phyloP scores from a whole-genome alignment of 257 asterid genomes.

The Leptodermis oblonga region DNA sequence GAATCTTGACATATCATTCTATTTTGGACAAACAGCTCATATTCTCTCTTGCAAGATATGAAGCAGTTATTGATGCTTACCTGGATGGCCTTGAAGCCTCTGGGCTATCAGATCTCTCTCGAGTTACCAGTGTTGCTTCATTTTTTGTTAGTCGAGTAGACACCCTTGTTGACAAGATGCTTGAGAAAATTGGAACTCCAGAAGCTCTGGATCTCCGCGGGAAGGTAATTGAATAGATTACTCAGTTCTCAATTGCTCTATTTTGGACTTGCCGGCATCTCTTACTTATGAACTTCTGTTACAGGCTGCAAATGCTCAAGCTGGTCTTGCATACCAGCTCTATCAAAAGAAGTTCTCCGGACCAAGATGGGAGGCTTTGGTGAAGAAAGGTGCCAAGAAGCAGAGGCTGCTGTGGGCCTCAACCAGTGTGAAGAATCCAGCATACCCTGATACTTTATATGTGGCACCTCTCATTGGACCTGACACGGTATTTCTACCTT shows the following conservation, averaged over 20 bases:
- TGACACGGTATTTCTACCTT: conserved; percentile 66
- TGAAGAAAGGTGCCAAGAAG: conserved; percentile 98
- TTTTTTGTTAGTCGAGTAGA: conserved; percentile 98
- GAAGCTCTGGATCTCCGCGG: conserved; percentile 97
- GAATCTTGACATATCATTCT: conserved; percentile 22
- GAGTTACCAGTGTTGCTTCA: conserved; percentile 95
- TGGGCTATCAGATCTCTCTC: conserved; percentile 86
- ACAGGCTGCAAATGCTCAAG: conserved; percentile 99
- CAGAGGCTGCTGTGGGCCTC: conserved; percentile 99
- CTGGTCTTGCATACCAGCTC: conserved; percentile 84
- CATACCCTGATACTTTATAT: conserved; percentile 89
- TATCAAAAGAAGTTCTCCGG: conserved; percentile 98
- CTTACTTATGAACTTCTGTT: conserved; percentile 4
- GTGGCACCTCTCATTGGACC: conserved; percentile 99
- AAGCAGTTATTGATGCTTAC: conserved; percentile 98
- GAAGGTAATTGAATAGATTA: conserved; percentile 49
- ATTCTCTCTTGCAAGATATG: conserved; percentile 92
- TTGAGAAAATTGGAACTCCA: conserved; percentile 89
- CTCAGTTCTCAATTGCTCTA: background rate
- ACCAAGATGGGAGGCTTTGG: conserved; percentile 98
- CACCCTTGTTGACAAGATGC: conserved; percentile 92
- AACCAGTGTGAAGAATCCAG: conserved; percentile 98
- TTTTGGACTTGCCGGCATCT: conserved; percentile 8
- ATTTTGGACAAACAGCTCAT: conserved; percentile 63
- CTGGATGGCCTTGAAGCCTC: conserved; percentile 98